Conservation (phyloP, 768 basidiomycete genomes). For the Serendipita sp. region DNA sequence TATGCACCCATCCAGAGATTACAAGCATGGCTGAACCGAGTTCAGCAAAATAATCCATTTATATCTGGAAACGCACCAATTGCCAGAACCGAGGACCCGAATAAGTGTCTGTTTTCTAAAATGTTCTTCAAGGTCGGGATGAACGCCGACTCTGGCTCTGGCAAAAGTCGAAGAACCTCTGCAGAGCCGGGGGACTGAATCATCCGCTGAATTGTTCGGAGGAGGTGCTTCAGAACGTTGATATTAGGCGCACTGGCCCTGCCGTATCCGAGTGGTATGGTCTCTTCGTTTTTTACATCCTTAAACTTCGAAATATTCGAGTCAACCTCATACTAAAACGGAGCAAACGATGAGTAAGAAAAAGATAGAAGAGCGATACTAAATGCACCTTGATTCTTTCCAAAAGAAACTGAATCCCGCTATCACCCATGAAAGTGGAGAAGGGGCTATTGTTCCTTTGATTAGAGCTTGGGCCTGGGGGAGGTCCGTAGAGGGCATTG, state of each 20-base stretch:
- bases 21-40: slow-evolving; percentile 61
- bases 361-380: not conserved
- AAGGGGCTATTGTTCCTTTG: not conserved
- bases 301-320: slow-evolving; percentile 41
- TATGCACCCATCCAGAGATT: slow-evolving; percentile 94
- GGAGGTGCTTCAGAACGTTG: slow-evolving; percentile 72
- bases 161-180: slow-evolving; percentile 79
- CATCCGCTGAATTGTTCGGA: slow-evolving; percentile 90
- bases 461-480: not conserved
- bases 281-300: slow-evolving; percentile 20
- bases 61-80: slow-evolving; percentile 40
- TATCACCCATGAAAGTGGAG: not conserved
- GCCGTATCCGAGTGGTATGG: not conserved
- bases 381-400: not conserved
- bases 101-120: slow-evolving; percentile 62
- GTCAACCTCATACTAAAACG: slow-evolving; percentile 46
- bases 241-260: slow-evolving; percentile 13
- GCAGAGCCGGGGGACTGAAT: slow-evolving; percentile 92
- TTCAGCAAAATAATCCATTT: slow-evolving; percentile 8
- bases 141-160: slow-evolving; percentile 64
- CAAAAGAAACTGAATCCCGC: slow-evolving; percentile 1
- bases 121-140: slow-evolving; percentile 77
- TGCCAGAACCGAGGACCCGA: slow-evolving; percentile 75
- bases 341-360: not conserved
- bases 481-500: slow-evolving; percentile 66